Base-by-base conservation (phyloP, 2,329 filamentous ascomycete species). In the Sarocladium kiliense region DNA sequence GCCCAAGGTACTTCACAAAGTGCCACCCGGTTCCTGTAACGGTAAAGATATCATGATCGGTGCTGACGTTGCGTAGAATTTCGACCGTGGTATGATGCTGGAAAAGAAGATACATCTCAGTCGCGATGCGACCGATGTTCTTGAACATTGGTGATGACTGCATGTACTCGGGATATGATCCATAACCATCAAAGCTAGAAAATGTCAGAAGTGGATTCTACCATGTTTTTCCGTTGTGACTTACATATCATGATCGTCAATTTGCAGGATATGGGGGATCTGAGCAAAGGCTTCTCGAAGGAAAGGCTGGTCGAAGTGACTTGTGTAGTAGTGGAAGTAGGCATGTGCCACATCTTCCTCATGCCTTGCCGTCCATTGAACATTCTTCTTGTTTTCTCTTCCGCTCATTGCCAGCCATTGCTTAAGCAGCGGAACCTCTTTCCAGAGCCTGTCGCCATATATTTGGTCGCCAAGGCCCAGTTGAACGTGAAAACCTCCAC, bases 311-410 rank as follows among this genome's bases (percentile, higher is more conserved):
- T 99, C 94, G 68, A 99, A 97, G 70, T 97, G 93, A 62, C 91
- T 96, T 1, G 92, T 96, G 68, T 99, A 99, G 71, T 96, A 99
- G 70, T 99, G 94, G 71, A 99, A 99, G 74, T 96, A 99, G 7
- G 94, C 92, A 71, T 97, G 92, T 2, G 88, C 86, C 18, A 96
- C 91, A 66, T 99, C 94, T 66, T 99, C 93, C 66, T 99, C 91
- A 64, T 97, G 90, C 51, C 91, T 87, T 3, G 93, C 91, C 7
- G 92, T 96, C 94, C 94, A 99, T 42, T 86, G 81, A 0, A 91
- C 87, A 62, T 86, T 95, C 75, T 92, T 96, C 57, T 95, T 82
- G 63, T 91, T 94, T 55, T 97, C 94, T 61, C 96, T 92, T 5
- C 94, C 94, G 64, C 88, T 92, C 73, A 92, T 94, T 10, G 88